Conservation (phyloP, 805 yeast species). For the Sugiyamaella valdiviana region DNA sequence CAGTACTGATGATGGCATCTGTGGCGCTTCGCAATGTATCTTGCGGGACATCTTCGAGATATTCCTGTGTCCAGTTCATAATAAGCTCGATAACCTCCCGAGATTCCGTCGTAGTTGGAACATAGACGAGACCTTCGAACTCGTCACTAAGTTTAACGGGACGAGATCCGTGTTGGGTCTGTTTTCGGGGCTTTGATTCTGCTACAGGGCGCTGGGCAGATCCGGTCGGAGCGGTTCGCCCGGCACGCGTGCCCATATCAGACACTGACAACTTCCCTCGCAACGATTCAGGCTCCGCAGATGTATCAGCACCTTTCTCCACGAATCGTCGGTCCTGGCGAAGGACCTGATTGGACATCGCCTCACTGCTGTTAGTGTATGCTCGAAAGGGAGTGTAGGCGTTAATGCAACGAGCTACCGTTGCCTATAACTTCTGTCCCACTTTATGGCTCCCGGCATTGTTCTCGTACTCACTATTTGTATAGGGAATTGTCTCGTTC, state of each 20-base stretch:
- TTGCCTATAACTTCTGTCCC: no score
- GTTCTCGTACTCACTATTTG: slow-evolving; percentile 1
- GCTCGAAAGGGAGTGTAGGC: no score
- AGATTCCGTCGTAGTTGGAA: slow-evolving; percentile 54
- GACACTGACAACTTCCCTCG: slow-evolving; percentile 58
- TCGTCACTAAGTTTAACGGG: slow-evolving; percentile 11
- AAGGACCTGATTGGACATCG: slow-evolving; percentile 66
- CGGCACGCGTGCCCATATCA: slow-evolving; percentile 60
- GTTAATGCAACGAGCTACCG: no score
- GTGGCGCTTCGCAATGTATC: slow-evolving; percentile 59
- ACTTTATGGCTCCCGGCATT: no score
- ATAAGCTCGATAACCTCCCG: slow-evolving; percentile 48
- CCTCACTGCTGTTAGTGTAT: slow-evolving; percentile 19
- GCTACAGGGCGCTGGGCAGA: slow-evolving; percentile 1
- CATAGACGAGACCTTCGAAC: slow-evolving; percentile 50
- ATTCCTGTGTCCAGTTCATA: slow-evolving; percentile 50
- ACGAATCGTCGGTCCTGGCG: slow-evolving; percentile 50
- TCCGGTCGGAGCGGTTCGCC: slow-evolving; percentile 16
- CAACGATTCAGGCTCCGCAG: slow-evolving; percentile 65
- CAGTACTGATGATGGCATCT: slow-evolving; percentile 52
- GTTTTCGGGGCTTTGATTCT: slow-evolving; percentile 5
- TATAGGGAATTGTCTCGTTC: slow-evolving; percentile 11
- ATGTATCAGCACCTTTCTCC: slow-evolving; percentile 40
- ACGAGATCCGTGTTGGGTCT: not conserved
- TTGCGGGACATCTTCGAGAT: slow-evolving; percentile 70